Conservation (phyloP, 129 eudicot species). For the sunflower (Helianthus annuus) region DNA sequence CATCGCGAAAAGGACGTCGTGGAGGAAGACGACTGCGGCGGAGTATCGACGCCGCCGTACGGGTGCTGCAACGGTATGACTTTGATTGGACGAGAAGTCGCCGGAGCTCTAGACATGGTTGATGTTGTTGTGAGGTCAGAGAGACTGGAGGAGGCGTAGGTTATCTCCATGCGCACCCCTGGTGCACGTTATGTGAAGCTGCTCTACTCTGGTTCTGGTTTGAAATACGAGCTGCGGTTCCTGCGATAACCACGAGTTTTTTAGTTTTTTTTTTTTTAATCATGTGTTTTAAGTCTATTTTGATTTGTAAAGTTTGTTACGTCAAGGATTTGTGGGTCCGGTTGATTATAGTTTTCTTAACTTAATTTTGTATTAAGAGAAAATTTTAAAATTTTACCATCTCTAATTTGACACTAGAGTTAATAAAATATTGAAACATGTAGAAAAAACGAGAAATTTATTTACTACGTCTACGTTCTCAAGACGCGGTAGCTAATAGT, state of each 20-base stretch:
- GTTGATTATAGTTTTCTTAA: background rate
- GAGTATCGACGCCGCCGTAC: constrained; percentile 17
- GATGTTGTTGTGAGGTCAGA: constrained; percentile 33
- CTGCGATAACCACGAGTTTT: background rate
- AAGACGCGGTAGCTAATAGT: too few species aligned
- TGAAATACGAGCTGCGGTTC: background rate
- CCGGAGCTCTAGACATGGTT: constrained; percentile 15
- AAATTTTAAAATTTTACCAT: too few species aligned
- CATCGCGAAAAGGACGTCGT: constrained; percentile 45
- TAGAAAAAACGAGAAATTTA: too few species aligned
- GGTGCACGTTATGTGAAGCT: constrained; percentile 3
- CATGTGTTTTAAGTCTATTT: constrained; percentile 6
- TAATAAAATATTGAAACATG: too few species aligned
- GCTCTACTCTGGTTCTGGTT: background rate
- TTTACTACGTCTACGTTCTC: too few species aligned
- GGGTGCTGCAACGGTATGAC: constrained; percentile 82
- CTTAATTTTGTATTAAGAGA: background rate
- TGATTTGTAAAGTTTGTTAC: constrained; percentile 18
- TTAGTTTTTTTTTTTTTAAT: background rate
- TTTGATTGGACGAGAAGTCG: constrained; percentile 53
- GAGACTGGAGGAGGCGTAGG: constrained; percentile 70
- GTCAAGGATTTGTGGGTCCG: constrained; percentile 15
- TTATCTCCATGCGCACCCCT: constrained; percentile 55
- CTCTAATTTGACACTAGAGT: too few species aligned
- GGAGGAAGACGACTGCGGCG: constrained; percentile 38